Base-by-base conservation (phyloP, 768 basidiomycete species). In the Tylopilus sp. region DNA sequence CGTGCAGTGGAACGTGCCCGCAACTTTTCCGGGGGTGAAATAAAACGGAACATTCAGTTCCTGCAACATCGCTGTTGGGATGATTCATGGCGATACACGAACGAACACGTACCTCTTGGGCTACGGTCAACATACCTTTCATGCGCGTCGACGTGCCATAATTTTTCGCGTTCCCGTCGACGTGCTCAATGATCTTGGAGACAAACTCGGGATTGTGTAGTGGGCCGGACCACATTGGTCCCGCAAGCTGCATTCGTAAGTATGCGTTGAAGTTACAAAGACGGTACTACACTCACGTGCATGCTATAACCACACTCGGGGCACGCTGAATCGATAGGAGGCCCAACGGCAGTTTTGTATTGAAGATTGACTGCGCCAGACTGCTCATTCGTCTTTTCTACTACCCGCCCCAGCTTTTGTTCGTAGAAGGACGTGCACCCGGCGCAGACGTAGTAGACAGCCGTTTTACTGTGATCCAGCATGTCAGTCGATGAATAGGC, bases 221-320 rank as follows among this genome's bases (percentile, higher is more conserved):
- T 1, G 86, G 81, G 1, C 87, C 94, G 6, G 88, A 84, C 97
- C 97, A 98, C 90, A 99, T 95, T 0, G 97, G 97, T 2, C 97
- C 97, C 18, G 88, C 91, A 31, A 94, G 65, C 92, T 95, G 55
- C 38, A 44, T 13, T 25, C 38, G 10, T 51, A 22, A 20, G 25
- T 20, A 30, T 25, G 8, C 20, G 8, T 6, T n/a, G 13, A 39
- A 3, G 41, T 7, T 21, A 40, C 41, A 40, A 44, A 26, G 2
- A n/a, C 18, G 17, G 21, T n/a, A n/a, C 80, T 47, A 45, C 12
- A 64, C 62, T 17, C 63, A 94, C 91, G 69, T 95, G 90, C 56
- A 92, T 69, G 15, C 72, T 69, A 5, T 81, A 82, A 15, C 85
- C 82, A 64, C 95, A 99, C 66, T 98, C 88, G 0, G 82, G 80